Evolutionary conservation across 345 rosid genomes (phyloP).

Genomic region (Eucalyptus brandiana): DNA sequence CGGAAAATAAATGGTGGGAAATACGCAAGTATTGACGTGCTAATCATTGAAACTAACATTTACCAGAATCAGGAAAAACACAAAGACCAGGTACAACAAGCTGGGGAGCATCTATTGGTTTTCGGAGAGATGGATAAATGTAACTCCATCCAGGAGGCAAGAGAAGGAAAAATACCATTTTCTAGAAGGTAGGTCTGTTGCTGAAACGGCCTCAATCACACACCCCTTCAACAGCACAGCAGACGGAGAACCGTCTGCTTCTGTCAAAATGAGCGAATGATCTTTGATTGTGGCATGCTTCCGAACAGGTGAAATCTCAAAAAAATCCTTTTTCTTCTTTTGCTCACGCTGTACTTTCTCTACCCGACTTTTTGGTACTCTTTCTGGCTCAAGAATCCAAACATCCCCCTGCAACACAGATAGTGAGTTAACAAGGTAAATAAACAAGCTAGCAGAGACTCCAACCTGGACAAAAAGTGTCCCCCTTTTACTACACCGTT

Average conservation of each 20-base stretch:
- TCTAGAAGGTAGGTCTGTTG: conserved; percentile 44
- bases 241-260: conserved; percentile 32
- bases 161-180: conserved; percentile 46
- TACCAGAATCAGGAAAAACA: background rate
- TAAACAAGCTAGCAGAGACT: background rate
- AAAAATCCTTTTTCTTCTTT: conserved; percentile 39
- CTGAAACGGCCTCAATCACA: conserved; percentile 74
- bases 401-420: conserved; percentile 51
- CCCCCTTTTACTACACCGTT: background rate
- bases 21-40: background rate
- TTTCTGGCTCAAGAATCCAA: conserved; percentile 74
- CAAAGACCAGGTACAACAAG: background rate
- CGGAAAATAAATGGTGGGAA: background rate
- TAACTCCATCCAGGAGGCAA: background rate
- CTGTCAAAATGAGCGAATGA: conserved; percentile 32
- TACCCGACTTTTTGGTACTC: conserved; percentile 28
- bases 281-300: conserved; percentile 53
- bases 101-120: background rate
- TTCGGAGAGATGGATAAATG: background rate
- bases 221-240: conserved; percentile 45
- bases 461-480: background rate
- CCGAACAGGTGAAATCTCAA: conserved; percentile 57
- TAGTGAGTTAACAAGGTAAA: background rate
- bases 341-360: conserved; percentile 40
- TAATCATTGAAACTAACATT: background rate